phyloP scores from a whole-genome alignment of 2,329 filamentous ascomycete genomes.

The Trichophaea hybrida region DNA sequence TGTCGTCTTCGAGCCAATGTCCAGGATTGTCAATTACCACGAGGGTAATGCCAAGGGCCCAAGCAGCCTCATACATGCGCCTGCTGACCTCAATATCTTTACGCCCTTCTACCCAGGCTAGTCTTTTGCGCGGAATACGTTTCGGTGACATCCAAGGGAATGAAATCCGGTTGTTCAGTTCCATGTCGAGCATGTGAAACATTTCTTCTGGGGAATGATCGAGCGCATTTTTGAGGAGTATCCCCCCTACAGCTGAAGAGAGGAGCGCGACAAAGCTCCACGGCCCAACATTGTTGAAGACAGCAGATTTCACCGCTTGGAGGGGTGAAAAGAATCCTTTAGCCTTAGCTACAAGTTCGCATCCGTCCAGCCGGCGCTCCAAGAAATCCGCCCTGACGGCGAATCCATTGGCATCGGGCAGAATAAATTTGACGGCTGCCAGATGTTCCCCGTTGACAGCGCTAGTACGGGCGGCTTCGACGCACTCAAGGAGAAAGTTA shows the following conservation, averaged over 20 bases:
- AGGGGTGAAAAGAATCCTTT: background rate
- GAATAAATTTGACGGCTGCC: background rate
- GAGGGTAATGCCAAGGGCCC: constrained; percentile 31
- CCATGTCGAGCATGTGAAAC: background rate
- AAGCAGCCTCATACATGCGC: constrained; percentile 24
- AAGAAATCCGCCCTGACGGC: background rate
- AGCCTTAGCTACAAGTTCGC: background rate
- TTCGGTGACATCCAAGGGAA: background rate
- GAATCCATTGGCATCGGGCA: background rate
- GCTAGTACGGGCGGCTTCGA: no score
- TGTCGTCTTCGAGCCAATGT: constrained; percentile 32
- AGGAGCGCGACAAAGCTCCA: background rate
- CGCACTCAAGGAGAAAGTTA: no score
- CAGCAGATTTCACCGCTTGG: background rate
- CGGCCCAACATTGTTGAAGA: background rate
- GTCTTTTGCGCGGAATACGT: background rate
- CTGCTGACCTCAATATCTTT: background rate
- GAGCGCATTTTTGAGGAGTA: no score
- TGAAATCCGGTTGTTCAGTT: background rate
- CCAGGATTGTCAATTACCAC: constrained; percentile 31
- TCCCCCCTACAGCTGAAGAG: no score
- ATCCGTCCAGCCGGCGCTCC: background rate
- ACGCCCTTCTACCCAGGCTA: background rate
- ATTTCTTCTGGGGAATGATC: no score
- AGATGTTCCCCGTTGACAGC: no score